phyloP scores from a whole-genome alignment of 2,329 filamentous ascomycete species.

The Metarhizium guizhouense region DNA sequence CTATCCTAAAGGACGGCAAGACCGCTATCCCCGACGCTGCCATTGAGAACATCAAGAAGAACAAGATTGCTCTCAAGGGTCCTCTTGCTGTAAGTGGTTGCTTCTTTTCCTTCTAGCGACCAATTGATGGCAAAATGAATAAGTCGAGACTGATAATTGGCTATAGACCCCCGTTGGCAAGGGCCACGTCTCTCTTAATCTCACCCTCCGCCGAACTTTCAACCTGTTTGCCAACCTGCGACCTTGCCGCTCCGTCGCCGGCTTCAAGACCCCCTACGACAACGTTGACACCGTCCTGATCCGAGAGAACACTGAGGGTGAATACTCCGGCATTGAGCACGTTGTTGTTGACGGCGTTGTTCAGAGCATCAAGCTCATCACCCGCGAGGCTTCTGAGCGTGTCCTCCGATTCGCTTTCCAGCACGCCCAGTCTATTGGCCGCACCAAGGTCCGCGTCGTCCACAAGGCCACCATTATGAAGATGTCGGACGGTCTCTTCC shows the following conservation, averaged over 20 bases:
- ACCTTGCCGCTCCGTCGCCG: slow-evolving; percentile 91
- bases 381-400: slow-evolving; percentile 85
- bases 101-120: background rate
- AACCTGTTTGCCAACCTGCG: slow-evolving; percentile 99
- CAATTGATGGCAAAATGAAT: background rate
- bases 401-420: slow-evolving; percentile 98
- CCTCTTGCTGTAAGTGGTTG: slow-evolving; percentile 70
- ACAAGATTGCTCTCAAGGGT: slow-evolving; percentile 97
- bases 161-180: slow-evolving; percentile 85
- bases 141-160: background rate
- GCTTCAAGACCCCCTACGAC: slow-evolving; percentile 98
- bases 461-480: slow-evolving; percentile 99
- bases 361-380: slow-evolving; percentile 99
- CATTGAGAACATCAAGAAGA: slow-evolving; percentile 87
- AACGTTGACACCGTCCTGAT: slow-evolving; percentile 95
- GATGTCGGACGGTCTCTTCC: slow-evolving; percentile 98
- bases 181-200: slow-evolving; percentile 97
- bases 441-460: slow-evolving; percentile 93
- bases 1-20: slow-evolving; percentile 87
- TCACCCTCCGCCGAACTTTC: slow-evolving; percentile 96
- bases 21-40: slow-evolving; percentile 89
- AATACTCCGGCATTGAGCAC: slow-evolving; percentile 99
- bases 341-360: slow-evolving; percentile 96
- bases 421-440: slow-evolving; percentile 86
- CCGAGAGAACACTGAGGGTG: slow-evolving; percentile 98